A percentile compares a stretch with the other conserved stretches of the same genome.
Conservation (phyloP, 345 rosid species). For the Melaleuca alternifolia region DNA sequence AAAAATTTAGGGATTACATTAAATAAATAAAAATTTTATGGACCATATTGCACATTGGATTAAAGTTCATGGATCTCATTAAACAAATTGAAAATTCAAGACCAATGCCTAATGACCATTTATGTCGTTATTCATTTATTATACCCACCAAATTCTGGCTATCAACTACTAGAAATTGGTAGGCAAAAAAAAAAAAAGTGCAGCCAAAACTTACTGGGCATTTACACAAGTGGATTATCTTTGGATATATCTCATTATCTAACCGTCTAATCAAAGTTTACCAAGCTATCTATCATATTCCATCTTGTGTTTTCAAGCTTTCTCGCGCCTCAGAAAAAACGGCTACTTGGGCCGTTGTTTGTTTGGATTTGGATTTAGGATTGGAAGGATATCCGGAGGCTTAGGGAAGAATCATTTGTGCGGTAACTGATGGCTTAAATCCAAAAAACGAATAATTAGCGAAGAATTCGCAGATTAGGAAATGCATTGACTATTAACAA, state of each 20-base stretch:
- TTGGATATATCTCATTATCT: not conserved
- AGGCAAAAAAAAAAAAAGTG: not conserved
- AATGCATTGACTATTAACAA: not conserved
- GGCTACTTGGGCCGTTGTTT: not conserved
- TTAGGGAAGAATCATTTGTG: not conserved
- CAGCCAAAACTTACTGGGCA: not conserved
- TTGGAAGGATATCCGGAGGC: not conserved
- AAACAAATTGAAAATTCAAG: no score
- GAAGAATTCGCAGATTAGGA: not conserved
- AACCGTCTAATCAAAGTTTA: not conserved
- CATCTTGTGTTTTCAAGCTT: not conserved
- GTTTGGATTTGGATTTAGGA: not conserved
- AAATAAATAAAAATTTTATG: no score
- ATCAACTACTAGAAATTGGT: no score
- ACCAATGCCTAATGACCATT: no score
- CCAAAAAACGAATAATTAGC: not conserved
- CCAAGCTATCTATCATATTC: not conserved
- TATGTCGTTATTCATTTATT: no score
- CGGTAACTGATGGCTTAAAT: not conserved
- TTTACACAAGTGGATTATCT: not conserved
- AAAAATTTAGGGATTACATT: no score
- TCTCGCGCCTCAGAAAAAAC: not conserved
- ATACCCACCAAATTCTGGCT: no score
- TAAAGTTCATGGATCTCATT: no score
- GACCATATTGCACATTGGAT: no score